Percentiles rank a stretch among this genome's conserved stretches.
phyloP scores from a whole-genome alignment of 1,284 basidiomycete genomes.

The Ganoderma boninense region DNA sequence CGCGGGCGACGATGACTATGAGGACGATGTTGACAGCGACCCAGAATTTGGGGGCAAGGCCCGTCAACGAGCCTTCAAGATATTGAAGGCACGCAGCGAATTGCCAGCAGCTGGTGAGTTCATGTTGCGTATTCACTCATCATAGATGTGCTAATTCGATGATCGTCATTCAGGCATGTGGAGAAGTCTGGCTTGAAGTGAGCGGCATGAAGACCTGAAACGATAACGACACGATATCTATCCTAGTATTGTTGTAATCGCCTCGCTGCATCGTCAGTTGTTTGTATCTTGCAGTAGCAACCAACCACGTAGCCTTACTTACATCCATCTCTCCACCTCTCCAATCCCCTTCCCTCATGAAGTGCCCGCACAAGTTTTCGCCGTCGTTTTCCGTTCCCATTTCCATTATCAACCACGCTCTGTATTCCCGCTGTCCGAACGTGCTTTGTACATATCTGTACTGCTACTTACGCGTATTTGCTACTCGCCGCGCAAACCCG shows the following conservation, averaged over 20 bases:
- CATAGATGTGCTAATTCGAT: background rate
- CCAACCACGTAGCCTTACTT: slow-evolving; percentile 18
- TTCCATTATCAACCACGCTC: slow-evolving; percentile 23
- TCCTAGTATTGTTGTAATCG: slow-evolving; percentile 35
- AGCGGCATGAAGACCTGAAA: slow-evolving; percentile 19
- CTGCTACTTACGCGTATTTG: slow-evolving; percentile 14
- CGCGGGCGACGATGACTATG: slow-evolving; percentile 53
- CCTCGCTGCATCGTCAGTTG: slow-evolving; percentile 26
- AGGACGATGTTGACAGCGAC: slow-evolving; percentile 44
- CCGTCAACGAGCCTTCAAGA: slow-evolving; percentile 67
- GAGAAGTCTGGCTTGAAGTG: slow-evolving; percentile 68
- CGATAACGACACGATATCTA: slow-evolving; percentile 31
- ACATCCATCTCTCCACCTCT: slow-evolving; percentile 7
- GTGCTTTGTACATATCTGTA: slow-evolving; percentile 38
- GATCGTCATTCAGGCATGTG: slow-evolving; percentile 59
- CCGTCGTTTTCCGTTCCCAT: background rate
- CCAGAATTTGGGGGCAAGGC: slow-evolving; percentile 51
- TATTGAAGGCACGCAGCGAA: slow-evolving; percentile 58
- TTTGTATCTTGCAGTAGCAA: slow-evolving; percentile 33
- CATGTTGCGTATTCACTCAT: background rate
- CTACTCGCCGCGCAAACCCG: background rate
- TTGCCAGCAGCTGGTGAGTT: slow-evolving; percentile 41
- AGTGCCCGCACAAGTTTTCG: background rate
- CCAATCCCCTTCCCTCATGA: background rate
- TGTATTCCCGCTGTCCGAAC: slow-evolving; percentile 36